Base-by-base conservation (phyloP, 1,139 yeast species). In the Saccharomyces pastorianus region DNA sequence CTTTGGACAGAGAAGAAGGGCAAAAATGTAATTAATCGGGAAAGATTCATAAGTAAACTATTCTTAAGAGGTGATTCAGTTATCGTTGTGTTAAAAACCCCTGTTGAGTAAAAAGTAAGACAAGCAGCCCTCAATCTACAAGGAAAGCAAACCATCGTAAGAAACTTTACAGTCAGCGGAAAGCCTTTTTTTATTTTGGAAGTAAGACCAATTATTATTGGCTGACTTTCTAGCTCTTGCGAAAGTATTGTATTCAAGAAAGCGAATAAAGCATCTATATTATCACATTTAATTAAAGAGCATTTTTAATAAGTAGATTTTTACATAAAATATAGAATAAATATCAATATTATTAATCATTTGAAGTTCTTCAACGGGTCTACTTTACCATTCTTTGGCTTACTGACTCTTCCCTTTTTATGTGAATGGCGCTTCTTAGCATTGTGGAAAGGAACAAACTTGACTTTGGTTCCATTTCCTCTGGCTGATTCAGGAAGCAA, bases 31-130 rank as follows among this genome's bases (percentile, higher is more conserved):
- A 79, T 85, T 6, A 76, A 88, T 55, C 83, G 84, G 64, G 99
- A 95, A 68, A 73, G 99, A 62, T 93, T 88, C 67, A 83, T 93
- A 13, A 81, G 91, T 58, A 93, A 93, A 71, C 76, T 93, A 81
- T 95, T 93, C 66, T 75, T 93, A 53, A 80, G 99, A 70, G 99
- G 99, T 0, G 99, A 93, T 71, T 87, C 96, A 0, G 96, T 93
- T 31, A 88, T 93, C 56, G 84, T 93, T 44, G 83, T 93, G 2
- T 76, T 91, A 61, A 85, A 84, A 55, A 71, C 73, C n/a, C 71
- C 72, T n/a, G 48, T 61, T 13, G 61, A 62, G 44, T 65, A 55
- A 53, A 47, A 38, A 48, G 38, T 17, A 41, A 11, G 17, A 31
- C 20, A 9, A 23, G 23, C 3, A 25, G 38, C 26, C 14, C 26